Percentiles rank a stretch among this genome's conserved stretches.
Conservation (phyloP, 306 rosid genomes). For the Gastrolobium bilobum region DNA sequence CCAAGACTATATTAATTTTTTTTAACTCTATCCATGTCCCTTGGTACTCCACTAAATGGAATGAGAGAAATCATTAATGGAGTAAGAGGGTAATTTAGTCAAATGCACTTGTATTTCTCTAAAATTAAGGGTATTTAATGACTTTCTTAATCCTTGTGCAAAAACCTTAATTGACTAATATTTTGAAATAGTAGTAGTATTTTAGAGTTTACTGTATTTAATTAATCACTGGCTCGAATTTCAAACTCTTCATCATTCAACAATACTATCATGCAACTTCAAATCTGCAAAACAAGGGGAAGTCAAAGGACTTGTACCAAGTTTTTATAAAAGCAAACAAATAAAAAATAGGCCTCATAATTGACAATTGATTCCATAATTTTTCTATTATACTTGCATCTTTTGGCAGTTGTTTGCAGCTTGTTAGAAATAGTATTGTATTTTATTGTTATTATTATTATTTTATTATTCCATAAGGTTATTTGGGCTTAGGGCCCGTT, state of each 20-base stretch:
- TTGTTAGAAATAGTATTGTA: too few species aligned
- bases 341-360: constrained; percentile 5
- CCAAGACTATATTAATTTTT: background rate
- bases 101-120: constrained; percentile 22
- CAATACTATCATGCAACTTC: constrained; percentile 25
- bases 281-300: background rate
- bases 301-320: constrained; percentile 17
- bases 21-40: background rate
- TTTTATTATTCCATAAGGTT: too few species aligned
- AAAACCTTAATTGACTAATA: background rate
- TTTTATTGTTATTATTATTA: too few species aligned
- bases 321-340: constrained; percentile 13
- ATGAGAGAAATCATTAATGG: background rate
- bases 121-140: background rate
- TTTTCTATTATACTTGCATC: constrained; percentile 32
- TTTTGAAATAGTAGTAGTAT: background rate
- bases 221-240: constrained; percentile 12
- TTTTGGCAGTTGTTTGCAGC: constrained; percentile 26
- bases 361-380: constrained; percentile 3
- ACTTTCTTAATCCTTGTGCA: background rate
- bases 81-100: background rate
- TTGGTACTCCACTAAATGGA: background rate
- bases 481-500: too few species aligned
- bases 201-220: background rate
- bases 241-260: constrained; percentile 24